Evolutionary conservation across 2,329 filamentous ascomycete genomes (phyloP).

Genomic region (Colletotrichum tanaceti): DNA sequence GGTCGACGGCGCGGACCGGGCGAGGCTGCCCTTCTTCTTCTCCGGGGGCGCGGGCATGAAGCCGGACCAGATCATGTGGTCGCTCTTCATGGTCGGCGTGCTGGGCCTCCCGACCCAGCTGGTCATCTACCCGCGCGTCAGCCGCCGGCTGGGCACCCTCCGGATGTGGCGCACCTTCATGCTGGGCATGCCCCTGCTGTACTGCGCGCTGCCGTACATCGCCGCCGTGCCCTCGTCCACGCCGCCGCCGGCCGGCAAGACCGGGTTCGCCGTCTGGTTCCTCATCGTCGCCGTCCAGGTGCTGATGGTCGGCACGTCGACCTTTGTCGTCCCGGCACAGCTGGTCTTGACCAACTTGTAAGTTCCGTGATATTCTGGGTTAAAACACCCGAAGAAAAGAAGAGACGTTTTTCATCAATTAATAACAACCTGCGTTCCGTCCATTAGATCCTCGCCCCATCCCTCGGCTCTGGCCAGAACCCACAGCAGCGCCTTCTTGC

Average conservation of each 20-base stretch:
- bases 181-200: not conserved
- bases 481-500: not conserved
- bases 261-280: conserved; percentile 10
- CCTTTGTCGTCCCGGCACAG: not conserved
- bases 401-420: no score
- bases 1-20: not conserved
- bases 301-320: not conserved
- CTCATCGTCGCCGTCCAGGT: not conserved
- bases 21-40: not conserved
- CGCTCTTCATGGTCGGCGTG: not conserved
- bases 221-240: conserved; percentile 19
- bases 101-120: not conserved
- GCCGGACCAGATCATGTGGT: not conserved
- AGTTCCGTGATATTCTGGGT: no score
- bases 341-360: conserved; percentile 3
- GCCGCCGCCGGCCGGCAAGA: conserved; percentile 14
- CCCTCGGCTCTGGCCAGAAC: conserved; percentile 1
- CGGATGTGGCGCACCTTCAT: not conserved
- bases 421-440: no score
- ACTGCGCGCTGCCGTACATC: conserved; percentile 22
- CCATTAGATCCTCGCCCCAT: conserved; percentile 2
- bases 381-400: no score
- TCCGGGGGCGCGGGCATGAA: conserved; percentile 4
- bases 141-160: not conserved
- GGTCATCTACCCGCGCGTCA: not conserved